phyloP scores from a whole-genome alignment of 768 basidiomycete genomes.

The Galerina marginata region DNA sequence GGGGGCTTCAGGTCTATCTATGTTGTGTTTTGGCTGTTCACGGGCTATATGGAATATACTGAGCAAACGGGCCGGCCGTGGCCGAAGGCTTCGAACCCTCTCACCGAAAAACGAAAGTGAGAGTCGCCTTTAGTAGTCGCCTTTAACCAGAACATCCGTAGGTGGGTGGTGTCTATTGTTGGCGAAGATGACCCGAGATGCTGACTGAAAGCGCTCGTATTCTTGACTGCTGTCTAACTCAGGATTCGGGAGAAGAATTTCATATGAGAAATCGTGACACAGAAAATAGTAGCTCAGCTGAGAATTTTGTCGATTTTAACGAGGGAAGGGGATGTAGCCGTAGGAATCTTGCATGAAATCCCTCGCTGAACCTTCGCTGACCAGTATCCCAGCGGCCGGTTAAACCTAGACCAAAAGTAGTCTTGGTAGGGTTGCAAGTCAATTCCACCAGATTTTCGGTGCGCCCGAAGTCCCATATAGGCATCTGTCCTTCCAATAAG shows the following conservation, averaged over 20 bases:
- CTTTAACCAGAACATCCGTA: background rate
- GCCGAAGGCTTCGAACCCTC: conserved; percentile 5
- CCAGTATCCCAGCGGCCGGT: background rate
- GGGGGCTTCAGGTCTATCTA: conserved; percentile 10
- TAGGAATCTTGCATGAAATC: conserved; percentile 4
- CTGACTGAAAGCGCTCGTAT: background rate
- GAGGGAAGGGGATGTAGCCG: background rate
- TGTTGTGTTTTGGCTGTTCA: conserved; percentile 3
- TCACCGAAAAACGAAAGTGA: conserved; percentile 1
- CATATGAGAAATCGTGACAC: background rate
- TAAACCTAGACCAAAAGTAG: background rate
- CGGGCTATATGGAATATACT: background rate
- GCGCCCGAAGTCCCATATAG: conserved; percentile 17
- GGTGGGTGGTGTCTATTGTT: background rate
- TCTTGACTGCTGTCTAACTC: background rate
- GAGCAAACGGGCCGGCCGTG: conserved; percentile 11
- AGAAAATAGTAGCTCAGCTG: background rate
- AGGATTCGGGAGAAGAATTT: background rate
- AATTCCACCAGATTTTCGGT: conserved; percentile 6
- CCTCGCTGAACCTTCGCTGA: background rate
- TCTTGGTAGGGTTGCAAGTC: background rate
- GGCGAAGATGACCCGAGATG: background rate
- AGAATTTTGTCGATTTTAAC: too few species aligned
- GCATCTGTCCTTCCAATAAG: conserved; percentile 4
- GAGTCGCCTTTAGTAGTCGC: background rate